A percentile compares a stretch with the other conserved stretches of the same genome.
phyloP scores from a whole-genome alignment of 805 yeast genomes.

The Debaryomyces castellii region DNA sequence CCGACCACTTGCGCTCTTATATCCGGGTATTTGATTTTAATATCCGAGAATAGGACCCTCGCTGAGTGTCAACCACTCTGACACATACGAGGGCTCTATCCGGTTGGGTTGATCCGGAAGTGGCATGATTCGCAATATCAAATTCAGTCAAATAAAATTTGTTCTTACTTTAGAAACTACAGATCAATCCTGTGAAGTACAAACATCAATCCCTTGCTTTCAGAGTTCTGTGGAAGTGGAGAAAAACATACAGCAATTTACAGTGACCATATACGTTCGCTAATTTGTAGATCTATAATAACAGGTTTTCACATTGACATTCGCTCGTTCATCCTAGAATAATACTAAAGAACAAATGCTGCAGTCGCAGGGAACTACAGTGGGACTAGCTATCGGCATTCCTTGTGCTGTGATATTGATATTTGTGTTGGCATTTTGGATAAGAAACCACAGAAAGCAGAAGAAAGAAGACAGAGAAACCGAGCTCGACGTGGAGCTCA shows the following conservation, averaged over 20 bases:
- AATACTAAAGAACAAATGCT: neutral
- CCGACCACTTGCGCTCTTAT: too few relatives aligned
- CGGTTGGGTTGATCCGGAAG: neutral
- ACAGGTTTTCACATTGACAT: neutral
- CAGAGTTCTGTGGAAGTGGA: neutral
- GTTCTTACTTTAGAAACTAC: neutral
- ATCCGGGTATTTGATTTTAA: too few relatives aligned
- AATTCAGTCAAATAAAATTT: neutral
- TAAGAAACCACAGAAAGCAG: constrained; percentile 30
- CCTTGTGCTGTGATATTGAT: constrained; percentile 33
- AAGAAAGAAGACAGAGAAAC: constrained; percentile 29
- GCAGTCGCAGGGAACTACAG: constrained; percentile 26
- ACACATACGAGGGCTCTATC: neutral
- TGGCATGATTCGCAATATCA: neutral
- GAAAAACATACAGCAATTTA: neutral
- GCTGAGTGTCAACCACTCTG: neutral
- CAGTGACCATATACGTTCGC: neutral
- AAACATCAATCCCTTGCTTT: too few relatives aligned
- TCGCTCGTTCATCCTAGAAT: neutral
- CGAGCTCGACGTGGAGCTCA: constrained; percentile 34
- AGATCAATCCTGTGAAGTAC: neutral
- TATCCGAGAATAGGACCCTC: neutral
- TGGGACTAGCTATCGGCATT: constrained; percentile 42
- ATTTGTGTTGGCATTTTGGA: constrained; percentile 24
- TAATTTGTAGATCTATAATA: neutral